phyloP scores from a whole-genome alignment of 768 basidiomycete species.

The Trametes meyenii region DNA sequence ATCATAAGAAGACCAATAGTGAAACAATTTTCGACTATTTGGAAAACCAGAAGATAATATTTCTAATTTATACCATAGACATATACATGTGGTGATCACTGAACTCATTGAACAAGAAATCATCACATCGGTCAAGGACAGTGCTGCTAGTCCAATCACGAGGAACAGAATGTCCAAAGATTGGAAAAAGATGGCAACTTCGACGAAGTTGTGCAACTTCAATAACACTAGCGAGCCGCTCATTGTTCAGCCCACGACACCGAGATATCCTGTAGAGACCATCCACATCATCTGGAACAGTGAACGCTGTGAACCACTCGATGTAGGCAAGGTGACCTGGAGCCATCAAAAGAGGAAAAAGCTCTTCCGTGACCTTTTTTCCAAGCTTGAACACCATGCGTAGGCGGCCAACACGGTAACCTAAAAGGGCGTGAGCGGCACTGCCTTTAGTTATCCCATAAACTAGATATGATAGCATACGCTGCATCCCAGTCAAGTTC shows the following conservation, averaged over 20 bases:
- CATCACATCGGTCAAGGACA: slow-evolving; percentile 34
- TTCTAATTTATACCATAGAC: background rate
- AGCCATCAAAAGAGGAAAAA: slow-evolving; percentile 2
- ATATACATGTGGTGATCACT: background rate
- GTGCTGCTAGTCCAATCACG: slow-evolving; percentile 36
- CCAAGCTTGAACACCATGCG: slow-evolving; percentile 31
- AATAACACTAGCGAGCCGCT: slow-evolving; percentile 29
- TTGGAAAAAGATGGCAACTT: slow-evolving; percentile 38
- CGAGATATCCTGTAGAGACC: slow-evolving; percentile 34
- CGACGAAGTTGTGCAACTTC: slow-evolving; percentile 25
- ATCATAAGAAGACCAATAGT: no score
- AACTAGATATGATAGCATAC: no score
- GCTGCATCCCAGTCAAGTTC: slow-evolving; percentile 1
- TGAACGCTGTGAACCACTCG: slow-evolving; percentile 34
- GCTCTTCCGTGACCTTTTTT: background rate
- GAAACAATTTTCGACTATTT: no score
- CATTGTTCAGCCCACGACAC: background rate
- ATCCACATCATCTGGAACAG: slow-evolving; percentile 25
- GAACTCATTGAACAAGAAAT: slow-evolving; percentile 32
- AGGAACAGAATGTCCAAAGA: slow-evolving; percentile 35
- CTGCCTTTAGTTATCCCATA: no score
- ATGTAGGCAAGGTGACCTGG: slow-evolving; percentile 34
- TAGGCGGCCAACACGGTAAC: slow-evolving; percentile 32
- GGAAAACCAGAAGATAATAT: no score
- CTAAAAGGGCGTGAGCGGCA: no score